Evolutionary conservation across 164 flowering plant genomes (phyloP), one percentile per base, ranked within the genome.

Genomic region (Buxus sempervirens): DNA sequence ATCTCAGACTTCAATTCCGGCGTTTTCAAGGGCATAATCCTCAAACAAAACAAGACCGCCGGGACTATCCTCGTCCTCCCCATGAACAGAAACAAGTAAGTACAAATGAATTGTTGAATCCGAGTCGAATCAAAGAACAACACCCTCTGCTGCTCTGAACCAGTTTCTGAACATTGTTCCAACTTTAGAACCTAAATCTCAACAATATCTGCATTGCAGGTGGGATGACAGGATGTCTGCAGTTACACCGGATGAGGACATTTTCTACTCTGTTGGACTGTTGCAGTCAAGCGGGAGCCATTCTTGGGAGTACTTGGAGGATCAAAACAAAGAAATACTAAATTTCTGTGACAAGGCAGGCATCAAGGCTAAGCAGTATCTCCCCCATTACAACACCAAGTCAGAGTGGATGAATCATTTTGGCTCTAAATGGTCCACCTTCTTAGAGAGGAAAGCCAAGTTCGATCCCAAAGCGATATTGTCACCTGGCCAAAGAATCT

Each of bases 141-240:
- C 8, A 41, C n/a, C n/a, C n/a, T n/a, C n/a, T n/a, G n/a, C n/a
- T n/a, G n/a, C n/a, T n/a, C n/a, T n/a, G n/a, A n/a, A n/a, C n/a
- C n/a, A n/a, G n/a, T n/a, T n/a, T n/a, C n/a, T n/a, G n/a, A n/a
- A n/a, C n/a, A n/a, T n/a, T n/a, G 45, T 5, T 41, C 5, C 45
- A 5, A 12, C 45, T 12, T 41, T 5, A 41, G 12, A 41, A 5
- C 54, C 18, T 5, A 51, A 7, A 13, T 51, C 16, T 12, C 1
- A 54, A 19, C 56, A 4, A 16, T 19, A 54, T 20, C 9, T 54
- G 56, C 56, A 54, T 63, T 69, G 62, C 83, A 89, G 94, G 69
- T 89, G 94, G 94, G 86, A 87, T 75, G 75, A 72, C 54, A 58
- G 72, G 56, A 88, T 77, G 82, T 84, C 90, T 7, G 84, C 84